Percentiles rank a stretch among this genome's conserved stretches.
Conservation (phyloP, 176 grass and related monocot genomes). For the maize (Zea mays) region DNA sequence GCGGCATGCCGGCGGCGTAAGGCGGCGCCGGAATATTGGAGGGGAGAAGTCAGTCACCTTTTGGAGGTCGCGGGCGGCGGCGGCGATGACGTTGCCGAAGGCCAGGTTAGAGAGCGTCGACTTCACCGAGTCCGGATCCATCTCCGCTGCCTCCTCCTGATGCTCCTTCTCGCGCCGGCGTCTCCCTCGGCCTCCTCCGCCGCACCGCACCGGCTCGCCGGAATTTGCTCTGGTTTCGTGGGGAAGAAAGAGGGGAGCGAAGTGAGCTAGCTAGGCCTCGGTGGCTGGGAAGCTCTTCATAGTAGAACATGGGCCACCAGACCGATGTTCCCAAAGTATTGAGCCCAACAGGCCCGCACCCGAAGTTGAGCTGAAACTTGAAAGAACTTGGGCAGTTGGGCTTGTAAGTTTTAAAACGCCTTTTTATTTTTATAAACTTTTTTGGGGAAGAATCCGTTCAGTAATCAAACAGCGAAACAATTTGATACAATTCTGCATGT, state of each 20-base stretch:
- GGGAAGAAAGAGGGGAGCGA: background rate
- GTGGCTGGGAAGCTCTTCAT: background rate
- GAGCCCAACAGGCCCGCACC: background rate
- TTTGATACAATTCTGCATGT: background rate
- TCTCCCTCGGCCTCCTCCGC: background rate
- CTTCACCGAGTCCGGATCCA: constrained; percentile 83
- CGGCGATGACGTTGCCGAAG: constrained; percentile 82
- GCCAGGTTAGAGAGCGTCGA: constrained; percentile 77
- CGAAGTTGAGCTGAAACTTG: background rate
- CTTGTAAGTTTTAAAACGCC: background rate
- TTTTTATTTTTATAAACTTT: background rate
- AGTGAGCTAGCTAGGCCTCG: background rate
- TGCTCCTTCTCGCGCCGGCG: background rate
- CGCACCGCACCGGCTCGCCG: constrained; percentile 15
- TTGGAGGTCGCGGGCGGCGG: constrained; percentile 88
- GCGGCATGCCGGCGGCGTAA: background rate
- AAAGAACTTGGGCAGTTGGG: background rate
- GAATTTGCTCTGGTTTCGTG: constrained; percentile 24
- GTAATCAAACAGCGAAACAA: background rate
- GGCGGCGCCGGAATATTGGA: background rate
- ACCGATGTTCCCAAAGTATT: too few species aligned
- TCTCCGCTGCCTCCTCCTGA: constrained; percentile 24
- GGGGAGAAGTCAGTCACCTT: constrained; percentile 48
- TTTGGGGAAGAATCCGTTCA: background rate
- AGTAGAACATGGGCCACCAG: too few species aligned